Evolutionary conservation across 2,329 filamentous ascomycete genomes (phyloP), one percentile per base, ranked within the genome.

Genomic region (Hawksworthiomyces lignivorus): DNA sequence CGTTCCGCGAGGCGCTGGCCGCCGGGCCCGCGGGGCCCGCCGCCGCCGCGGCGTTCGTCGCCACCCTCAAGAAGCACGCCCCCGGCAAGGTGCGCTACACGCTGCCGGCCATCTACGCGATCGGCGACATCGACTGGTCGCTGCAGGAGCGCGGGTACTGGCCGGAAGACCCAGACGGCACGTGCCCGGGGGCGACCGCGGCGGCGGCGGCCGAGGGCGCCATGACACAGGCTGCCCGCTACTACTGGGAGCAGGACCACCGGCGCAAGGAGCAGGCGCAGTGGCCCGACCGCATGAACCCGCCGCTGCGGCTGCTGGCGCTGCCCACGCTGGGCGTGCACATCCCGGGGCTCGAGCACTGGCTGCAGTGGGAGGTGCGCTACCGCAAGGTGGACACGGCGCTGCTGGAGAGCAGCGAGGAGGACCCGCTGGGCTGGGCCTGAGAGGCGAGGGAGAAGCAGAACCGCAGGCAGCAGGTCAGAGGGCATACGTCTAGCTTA

Each of bases 61-160:
- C 56, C 3, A 43, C 69, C 8, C 63, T 80, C 15, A 69, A 67
- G 45, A 55, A 62, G 7, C 64, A 72, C 41, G 74, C 75, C 0
- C 73, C 73, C 0, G 71, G 67, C 0, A 79, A 78, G 54, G 63
- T 70, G 12, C 63, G 75, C 11, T 78, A 66, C 46, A 73, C 73
- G 0, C 56, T 80, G 3, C 75, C 75, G 0, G 75, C 68, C 1
- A 54, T 80, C 7, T 79, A 78, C 52, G 59, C 63, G 7, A 58
- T 64, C 19, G 52, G 54, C 3, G 59, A 72, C 32, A 45, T 64
- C 8, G 50, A 56, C 34, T 49, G 33, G 30, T 44, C 44, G 1
- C 17, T 59, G n/a, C 10, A 46, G 5, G 46, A 47, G 0, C 38
- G 43, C n/a, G 39, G 39, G 1, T 52, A 51, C 39, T 47, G 46